Base-by-base conservation (phyloP, 331 rosid genomes). In the Phaseolus coccineus region DNA sequence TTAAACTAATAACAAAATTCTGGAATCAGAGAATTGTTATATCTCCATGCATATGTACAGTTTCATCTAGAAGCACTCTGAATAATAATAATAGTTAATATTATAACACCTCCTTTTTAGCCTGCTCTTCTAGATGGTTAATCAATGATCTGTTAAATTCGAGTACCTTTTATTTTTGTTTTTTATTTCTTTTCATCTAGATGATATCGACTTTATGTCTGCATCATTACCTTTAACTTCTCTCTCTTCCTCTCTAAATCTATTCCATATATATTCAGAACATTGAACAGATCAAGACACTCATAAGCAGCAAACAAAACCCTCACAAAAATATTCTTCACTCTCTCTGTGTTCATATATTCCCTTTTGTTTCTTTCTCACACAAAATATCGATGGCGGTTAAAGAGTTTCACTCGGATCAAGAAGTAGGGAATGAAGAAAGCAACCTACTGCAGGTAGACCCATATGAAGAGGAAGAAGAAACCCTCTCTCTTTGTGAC, bases 81-180 rank as follows among this genome's bases (percentile, higher is more conserved):
- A 33, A 55, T 22, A 16, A 33, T 8, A 30, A 30, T 39, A 39
- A 44, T 46, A 12, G 12, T 12, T 16, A 46, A 22, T 66, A 12
- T 67, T 5, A 28, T 56, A 47, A 61, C 30, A 40, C 78, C 39
- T 46, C 71, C 16, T 22, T 53, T 69, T 33, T 15, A 10, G 80
- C 85, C 83, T 64, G 89, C 89, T 70, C 84, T 85, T 86, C 89
- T 86, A 79, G 87, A 86, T 24, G 80, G 2, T 14, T 37, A 12
- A 50, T 57, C 19, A 46, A 42, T 37, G 7, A 37, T 28, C 37
- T 13, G 80, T 13, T 56, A 8, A 39, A 50, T 8, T 35, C 19
- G 8, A 55, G 62, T 64, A 25, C 47, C 70, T 11, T 44, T 44
- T 46, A 10, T 55, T 57, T 1, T 42, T 8, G 8, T 19, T 79